Evolutionary conservation across 2,329 filamentous ascomycete genomes (phyloP).

Genomic region (Pseudofabraea citricarpa): DNA sequence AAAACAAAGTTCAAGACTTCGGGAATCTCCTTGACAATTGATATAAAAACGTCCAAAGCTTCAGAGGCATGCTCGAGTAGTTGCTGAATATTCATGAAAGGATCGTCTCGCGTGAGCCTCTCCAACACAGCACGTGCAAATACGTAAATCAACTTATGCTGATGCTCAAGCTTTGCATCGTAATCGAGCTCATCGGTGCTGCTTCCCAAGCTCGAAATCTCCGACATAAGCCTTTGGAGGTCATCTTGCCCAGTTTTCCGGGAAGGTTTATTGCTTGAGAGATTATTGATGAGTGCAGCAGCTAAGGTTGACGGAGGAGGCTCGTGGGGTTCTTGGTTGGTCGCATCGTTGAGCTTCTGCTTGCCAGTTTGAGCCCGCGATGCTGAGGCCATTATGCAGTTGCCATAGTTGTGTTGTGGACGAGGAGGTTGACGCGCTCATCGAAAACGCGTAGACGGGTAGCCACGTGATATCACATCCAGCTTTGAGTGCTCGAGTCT

Average conservation of each 20-base stretch:
- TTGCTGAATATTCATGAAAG: conserved; percentile 52
- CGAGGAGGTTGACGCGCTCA: conserved; percentile 5
- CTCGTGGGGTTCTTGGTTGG: conserved; percentile 14
- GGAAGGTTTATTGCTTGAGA: conserved; percentile 58
- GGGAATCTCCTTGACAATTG: conserved; percentile 72
- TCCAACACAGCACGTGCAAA: conserved; percentile 77
- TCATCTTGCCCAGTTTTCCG: conserved; percentile 65
- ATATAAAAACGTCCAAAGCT: conserved; percentile 71
- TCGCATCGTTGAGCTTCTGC: conserved; percentile 7
- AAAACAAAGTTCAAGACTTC: conserved; percentile 52
- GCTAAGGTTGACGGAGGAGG: conserved; percentile 76
- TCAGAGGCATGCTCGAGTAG: conserved; percentile 58
- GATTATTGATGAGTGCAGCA: conserved; percentile 79
- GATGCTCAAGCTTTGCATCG: conserved; percentile 67
- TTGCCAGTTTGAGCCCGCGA: conserved; percentile 8
- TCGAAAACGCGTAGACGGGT: conserved; percentile 2
- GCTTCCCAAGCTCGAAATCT: conserved; percentile 57
- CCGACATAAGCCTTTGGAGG: conserved; percentile 63
- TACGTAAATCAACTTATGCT: conserved; percentile 81
- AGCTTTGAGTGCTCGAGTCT: conserved; percentile 9
- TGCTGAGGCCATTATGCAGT: conserved; percentile 18
- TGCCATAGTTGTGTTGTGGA: conserved; percentile 15
- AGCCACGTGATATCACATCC: conserved; percentile 13
- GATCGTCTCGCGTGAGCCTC: conserved; percentile 61
- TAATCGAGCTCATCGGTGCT: conserved; percentile 42